Conservation (phyloP, 164 flowering plant genomes). For the Chloranthus sessilifolius region DNA sequence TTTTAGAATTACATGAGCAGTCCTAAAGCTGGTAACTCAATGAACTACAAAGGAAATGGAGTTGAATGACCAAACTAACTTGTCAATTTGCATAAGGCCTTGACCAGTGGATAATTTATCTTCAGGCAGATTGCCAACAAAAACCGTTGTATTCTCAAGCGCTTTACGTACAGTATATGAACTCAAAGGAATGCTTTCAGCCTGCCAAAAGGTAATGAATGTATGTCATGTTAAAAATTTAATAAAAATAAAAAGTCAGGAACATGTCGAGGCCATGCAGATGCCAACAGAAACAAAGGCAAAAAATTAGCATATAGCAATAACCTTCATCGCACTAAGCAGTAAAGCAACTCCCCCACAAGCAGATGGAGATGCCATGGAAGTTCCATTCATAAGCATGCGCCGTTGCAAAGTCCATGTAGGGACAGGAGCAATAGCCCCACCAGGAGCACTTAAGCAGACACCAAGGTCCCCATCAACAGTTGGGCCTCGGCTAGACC, state of each 20-base stretch:
- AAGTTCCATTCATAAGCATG: slow-evolving; percentile 99
- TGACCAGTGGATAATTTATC: slow-evolving; percentile 87
- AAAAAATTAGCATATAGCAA: not conserved
- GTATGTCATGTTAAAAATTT: not conserved
- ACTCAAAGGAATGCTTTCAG: slow-evolving; percentile 79
- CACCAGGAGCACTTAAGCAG: slow-evolving; percentile 96
- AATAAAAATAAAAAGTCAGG: too few relatives aligned
- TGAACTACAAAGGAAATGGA: not conserved
- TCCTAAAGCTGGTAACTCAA: not conserved
- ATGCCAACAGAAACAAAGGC: not conserved
- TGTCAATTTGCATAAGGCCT: slow-evolving; percentile 98
- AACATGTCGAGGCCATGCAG: too few relatives aligned
- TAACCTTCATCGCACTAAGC: slow-evolving; percentile 83
- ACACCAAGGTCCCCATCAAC: slow-evolving; percentile 96
- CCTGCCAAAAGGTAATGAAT: slow-evolving; percentile 40
- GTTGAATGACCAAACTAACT: slow-evolving; percentile 33
- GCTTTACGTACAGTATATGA: slow-evolving; percentile 84
- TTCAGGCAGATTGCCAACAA: slow-evolving; percentile 63
- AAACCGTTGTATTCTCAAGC: slow-evolving; percentile 72
- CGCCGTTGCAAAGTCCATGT: slow-evolving; percentile 98
- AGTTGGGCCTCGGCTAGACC: slow-evolving; percentile 99
- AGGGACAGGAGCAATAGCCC: slow-evolving; percentile 98
- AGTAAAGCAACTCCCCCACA: slow-evolving; percentile 97
- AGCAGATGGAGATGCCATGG: slow-evolving; percentile 99
- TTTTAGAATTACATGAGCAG: not conserved